Conservation (phyloP, 441 rosid species). For the Pelargonium myrrhifolium region DNA sequence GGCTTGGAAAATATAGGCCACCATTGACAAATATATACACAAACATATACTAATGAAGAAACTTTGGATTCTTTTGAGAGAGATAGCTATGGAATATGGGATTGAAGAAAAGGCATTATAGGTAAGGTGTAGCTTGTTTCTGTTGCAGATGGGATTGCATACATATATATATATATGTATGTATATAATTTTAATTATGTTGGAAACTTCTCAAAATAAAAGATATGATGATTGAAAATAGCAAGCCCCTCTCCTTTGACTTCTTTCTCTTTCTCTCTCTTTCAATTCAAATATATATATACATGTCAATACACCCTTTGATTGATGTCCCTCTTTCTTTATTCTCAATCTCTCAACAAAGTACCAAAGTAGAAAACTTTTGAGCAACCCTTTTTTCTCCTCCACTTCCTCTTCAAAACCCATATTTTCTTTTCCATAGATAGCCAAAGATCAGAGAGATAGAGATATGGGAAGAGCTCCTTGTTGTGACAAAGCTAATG, state of each 20-base stretch:
- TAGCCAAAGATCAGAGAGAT: constrained; percentile 3
- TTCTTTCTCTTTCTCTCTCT: not conserved
- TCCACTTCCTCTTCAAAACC: no score
- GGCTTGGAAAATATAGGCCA: not conserved
- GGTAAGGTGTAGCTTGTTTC: not conserved
- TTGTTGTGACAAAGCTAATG: constrained; percentile 81
- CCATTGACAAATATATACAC: not conserved
- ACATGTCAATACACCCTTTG: constrained; percentile 1
- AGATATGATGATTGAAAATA: not conserved
- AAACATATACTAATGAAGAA: not conserved
- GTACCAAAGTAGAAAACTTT: no score
- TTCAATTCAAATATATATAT: not conserved
- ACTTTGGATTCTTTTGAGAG: not conserved
- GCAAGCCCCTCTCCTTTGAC: constrained; percentile 4
- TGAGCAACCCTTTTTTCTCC: no score
- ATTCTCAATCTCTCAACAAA: no score
- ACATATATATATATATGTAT: no score
- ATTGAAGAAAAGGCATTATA: not conserved
- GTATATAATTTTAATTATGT: not conserved
- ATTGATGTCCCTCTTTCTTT: not conserved
- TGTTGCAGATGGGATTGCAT: not conserved
- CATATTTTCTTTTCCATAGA: not conserved
- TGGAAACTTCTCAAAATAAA: not conserved
- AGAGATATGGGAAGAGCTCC: constrained; percentile 76
- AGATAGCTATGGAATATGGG: not conserved